Conservation (phyloP, 2,329 filamentous ascomycete species). For the Fusarium torreyae region DNA sequence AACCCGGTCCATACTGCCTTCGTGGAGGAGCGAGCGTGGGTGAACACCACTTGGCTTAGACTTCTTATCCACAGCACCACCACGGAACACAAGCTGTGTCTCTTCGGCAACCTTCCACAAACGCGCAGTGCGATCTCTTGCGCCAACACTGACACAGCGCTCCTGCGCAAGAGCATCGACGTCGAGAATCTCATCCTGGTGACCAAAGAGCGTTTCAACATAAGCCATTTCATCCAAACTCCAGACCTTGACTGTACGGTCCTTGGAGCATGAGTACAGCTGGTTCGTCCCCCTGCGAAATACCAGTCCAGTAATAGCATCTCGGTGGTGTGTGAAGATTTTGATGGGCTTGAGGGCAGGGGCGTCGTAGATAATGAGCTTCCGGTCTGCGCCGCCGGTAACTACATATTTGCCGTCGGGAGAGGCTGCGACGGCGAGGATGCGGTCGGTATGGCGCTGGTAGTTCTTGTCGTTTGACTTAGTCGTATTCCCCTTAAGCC, state of each 20-base stretch:
- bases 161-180: constrained; percentile 88
- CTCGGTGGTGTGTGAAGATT: constrained; percentile 92
- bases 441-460: constrained; percentile 83
- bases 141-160: constrained; percentile 90
- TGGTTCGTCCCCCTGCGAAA: constrained; percentile 93
- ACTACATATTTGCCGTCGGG: constrained; percentile 92
- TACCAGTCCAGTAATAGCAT: constrained; percentile 85
- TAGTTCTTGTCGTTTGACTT: constrained; percentile 76
- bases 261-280: constrained; percentile 90
- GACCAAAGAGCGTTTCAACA: constrained; percentile 94
- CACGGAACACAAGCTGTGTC: constrained; percentile 94
- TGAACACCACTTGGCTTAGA: constrained; percentile 57
- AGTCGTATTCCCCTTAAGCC: constrained; percentile 72
- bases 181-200: constrained; percentile 91
- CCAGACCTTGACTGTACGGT: constrained; percentile 97
- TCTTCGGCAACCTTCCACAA: constrained; percentile 98
- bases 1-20: constrained; percentile 93
- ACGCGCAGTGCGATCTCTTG: constrained; percentile 90
- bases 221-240: constrained; percentile 93
- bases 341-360: constrained; percentile 82
- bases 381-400: constrained; percentile 88
- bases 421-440: constrained; percentile 88
- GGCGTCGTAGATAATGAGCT: constrained; percentile 90
- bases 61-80: constrained; percentile 77
- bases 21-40: constrained; percentile 70